phyloP scores from a whole-genome alignment of 1,284 basidiomycete genomes.

The Afroboletus lepidellus region DNA sequence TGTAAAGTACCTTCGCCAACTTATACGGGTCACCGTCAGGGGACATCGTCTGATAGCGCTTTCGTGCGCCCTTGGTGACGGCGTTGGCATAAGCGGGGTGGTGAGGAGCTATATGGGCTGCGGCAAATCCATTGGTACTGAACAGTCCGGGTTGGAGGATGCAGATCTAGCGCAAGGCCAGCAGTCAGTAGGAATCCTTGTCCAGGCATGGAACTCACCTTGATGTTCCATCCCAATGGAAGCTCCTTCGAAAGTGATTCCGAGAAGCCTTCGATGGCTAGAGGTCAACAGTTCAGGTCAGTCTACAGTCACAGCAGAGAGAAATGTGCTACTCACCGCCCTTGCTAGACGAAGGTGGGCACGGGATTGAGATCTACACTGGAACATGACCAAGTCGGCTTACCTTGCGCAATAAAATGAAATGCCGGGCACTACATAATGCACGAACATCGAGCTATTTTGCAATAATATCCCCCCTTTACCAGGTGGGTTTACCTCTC shows the following conservation, averaged over 20 bases:
- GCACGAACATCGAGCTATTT: conserved; percentile 14
- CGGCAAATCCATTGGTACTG: conserved; percentile 3
- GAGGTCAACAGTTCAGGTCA: neutral
- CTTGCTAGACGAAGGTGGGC: conserved; percentile 1
- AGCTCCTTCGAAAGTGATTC: neutral
- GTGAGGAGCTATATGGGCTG: neutral
- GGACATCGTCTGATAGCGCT: neutral
- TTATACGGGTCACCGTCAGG: conserved; percentile 19
- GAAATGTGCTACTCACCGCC: conserved; percentile 9
- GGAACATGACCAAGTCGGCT: neutral
- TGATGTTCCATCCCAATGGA: neutral
- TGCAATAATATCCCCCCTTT: conserved; percentile 15
- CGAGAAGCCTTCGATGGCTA: neutral
- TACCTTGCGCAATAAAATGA: conserved; percentile 15
- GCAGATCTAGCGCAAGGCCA: conserved; percentile 13
- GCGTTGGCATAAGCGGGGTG: conserved; percentile 17
- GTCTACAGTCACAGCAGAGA: too few relatives aligned
- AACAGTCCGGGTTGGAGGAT: conserved; percentile 22
- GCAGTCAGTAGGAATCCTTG: too few relatives aligned
- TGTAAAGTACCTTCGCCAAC: too few relatives aligned
- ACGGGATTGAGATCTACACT: too few relatives aligned
- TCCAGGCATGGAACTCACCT: neutral
- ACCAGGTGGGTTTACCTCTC: conserved; percentile 16
- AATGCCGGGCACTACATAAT: conserved; percentile 3
- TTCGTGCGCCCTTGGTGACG: neutral